Base-by-base conservation (phyloP, 257 asterid genomes). In the Misopates orontium region DNA sequence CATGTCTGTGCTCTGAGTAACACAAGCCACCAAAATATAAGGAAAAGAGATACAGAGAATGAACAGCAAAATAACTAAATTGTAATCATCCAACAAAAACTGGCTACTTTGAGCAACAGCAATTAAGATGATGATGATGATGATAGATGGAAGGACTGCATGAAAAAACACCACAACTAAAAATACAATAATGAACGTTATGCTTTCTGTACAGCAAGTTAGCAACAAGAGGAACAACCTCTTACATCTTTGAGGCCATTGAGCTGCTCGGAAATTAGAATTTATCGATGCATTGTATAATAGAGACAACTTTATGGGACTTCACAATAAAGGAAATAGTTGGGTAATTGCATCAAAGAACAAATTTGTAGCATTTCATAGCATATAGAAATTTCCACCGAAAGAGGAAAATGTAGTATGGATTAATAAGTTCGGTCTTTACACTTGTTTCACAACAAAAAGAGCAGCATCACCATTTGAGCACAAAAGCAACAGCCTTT, bases 1-100 rank as follows among this genome's bases (percentile, higher is more conserved):
- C 96, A 64, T 94, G 99, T 79, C 99, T 84, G 76, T 94, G 99
- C 85, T 94, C 99, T 94, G 89, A 81, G 61, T 56, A 77, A 80
- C 55, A 64, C 19, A 58, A 66, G 69, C 65, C 70, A 71, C 64
- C 57, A 70, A 66, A 36, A 64, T 54, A 62, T 51, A 36, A 65
- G 60, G 25, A 66, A 75, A 53, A 36, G 42, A 39, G 3, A 40
- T 39, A 10, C 31, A 9, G 50, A 25, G 56, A 31, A 48, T 62
- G 45, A 22, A 60, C 25, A 21, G 24, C 41, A 25, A 68, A 68
- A 55, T 22, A 44, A 49, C 15, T 45, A 62, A 1, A 44, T 50
- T 21, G n/a, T 14, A 71, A 24, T 39, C 42, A 23, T 23, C 19
- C 54, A 48, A n/a, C n/a, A n/a, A 42, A 17, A 39, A 50, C 50